phyloP scores from a whole-genome alignment of 176 grass and related monocot species.

The Panicum miliaceum region DNA sequence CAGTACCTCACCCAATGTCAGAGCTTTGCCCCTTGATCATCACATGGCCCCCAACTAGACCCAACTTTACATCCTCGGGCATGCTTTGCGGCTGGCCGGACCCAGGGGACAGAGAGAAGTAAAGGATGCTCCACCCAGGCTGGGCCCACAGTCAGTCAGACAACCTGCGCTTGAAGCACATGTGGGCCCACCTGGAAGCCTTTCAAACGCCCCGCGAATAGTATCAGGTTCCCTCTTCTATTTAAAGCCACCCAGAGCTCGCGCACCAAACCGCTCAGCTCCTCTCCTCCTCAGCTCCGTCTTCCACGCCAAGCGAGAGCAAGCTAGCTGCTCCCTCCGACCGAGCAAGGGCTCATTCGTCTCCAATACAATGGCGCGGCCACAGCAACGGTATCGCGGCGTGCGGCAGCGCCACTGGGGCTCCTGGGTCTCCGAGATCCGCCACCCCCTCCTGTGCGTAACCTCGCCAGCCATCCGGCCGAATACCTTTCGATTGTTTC shows the following conservation, averaged over 20 bases:
- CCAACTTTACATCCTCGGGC: background rate
- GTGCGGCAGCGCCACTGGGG: constrained; percentile 98
- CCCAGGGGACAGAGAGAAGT: constrained; percentile 15
- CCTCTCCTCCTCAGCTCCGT: background rate
- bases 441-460: constrained; percentile 76
- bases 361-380: constrained; percentile 52
- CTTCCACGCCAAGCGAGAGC: background rate
- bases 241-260: constrained; percentile 38
- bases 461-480: background rate
- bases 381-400: constrained; percentile 80
- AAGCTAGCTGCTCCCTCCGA: background rate
- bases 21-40: background rate
- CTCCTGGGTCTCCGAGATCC: constrained; percentile 99
- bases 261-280: constrained; percentile 26
- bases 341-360: background rate
- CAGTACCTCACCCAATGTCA: background rate
- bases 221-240: background rate
- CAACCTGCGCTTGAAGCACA: background rate
- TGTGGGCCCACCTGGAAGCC: background rate
- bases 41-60: background rate
- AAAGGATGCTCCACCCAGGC: background rate
- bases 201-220: constrained; percentile 16
- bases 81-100: constrained; percentile 33
- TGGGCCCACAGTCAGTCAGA: constrained; percentile 5
- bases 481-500: background rate